Percentiles rank a stretch among this genome's conserved stretches.
Conservation (phyloP, 2,329 filamentous ascomycete genomes). For the Immersiporthe knoxdaviesiana region DNA sequence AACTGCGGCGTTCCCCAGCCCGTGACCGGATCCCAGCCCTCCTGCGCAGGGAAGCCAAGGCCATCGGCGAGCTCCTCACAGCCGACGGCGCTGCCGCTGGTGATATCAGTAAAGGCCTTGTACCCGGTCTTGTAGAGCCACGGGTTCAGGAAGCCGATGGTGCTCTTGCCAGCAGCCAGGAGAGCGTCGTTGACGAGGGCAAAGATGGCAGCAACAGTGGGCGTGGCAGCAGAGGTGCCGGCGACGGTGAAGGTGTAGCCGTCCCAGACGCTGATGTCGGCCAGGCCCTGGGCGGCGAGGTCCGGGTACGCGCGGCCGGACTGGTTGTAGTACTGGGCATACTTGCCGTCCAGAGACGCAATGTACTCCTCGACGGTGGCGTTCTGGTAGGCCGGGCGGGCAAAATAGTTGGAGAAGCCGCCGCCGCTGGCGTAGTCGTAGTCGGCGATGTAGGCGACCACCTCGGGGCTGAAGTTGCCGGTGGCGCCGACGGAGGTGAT, state of each 20-base stretch:
- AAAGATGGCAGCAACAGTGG: slow-evolving; percentile 58
- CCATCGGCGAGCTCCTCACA: slow-evolving; percentile 39
- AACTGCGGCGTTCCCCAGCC: slow-evolving; percentile 51
- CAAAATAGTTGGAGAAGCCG: slow-evolving; percentile 58
- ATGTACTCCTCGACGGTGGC: slow-evolving; percentile 47
- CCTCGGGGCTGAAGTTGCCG: slow-evolving; percentile 38
- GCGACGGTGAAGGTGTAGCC: slow-evolving; percentile 37
- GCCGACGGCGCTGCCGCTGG: slow-evolving; percentile 41
- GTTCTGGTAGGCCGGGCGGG: slow-evolving; percentile 50
- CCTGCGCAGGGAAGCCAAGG: slow-evolving; percentile 37
- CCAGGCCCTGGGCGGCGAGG: slow-evolving; percentile 59
- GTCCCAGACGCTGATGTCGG: slow-evolving; percentile 49
- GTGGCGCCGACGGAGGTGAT: slow-evolving; percentile 66
- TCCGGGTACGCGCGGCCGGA: slow-evolving; percentile 55
- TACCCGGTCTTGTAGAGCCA: slow-evolving; percentile 48
- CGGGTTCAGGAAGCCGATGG: slow-evolving; percentile 59
- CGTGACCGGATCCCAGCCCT: slow-evolving; percentile 54
- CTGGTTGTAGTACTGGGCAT: slow-evolving; percentile 50
- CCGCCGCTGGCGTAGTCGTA: slow-evolving; percentile 49
- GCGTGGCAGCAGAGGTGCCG: slow-evolving; percentile 57
- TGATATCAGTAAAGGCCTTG: slow-evolving; percentile 45
- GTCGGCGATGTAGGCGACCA: slow-evolving; percentile 41
- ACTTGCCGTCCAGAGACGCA: slow-evolving; percentile 42
- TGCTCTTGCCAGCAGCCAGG: slow-evolving; percentile 50
- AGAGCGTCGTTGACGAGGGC: slow-evolving; percentile 58